Evolutionary conservation across 2,329 filamentous ascomycete genomes (phyloP).

Genomic region (Colletotrichum limetticola): DNA sequence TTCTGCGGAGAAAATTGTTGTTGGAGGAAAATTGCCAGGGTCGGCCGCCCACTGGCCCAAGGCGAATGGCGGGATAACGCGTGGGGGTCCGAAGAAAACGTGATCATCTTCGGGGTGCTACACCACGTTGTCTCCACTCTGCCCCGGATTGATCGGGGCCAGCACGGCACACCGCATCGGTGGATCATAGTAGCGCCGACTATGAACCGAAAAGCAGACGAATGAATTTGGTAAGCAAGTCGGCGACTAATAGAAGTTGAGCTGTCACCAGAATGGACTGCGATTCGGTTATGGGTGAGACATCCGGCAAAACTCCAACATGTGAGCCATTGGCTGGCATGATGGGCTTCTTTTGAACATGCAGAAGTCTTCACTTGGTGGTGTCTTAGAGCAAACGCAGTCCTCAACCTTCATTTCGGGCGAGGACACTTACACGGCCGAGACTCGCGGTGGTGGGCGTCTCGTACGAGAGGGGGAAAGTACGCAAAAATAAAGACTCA

Average conservation of each 20-base stretch:
- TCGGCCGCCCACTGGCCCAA: not conserved
- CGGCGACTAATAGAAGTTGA: not conserved
- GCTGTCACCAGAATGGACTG: too few species aligned
- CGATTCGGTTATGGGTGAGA: not conserved
- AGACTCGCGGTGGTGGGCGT: not conserved
- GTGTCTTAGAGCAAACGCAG: not conserved
- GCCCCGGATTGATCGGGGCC: not conserved
- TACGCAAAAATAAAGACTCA: not conserved
- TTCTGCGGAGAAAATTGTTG: slow-evolving; percentile 23
- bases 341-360: not conserved
- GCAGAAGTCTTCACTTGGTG: not conserved
- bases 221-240: too few species aligned
- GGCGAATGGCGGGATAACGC: not conserved
- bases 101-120: slow-evolving; percentile 6
- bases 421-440: not conserved
- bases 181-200: not conserved
- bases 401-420: not conserved
- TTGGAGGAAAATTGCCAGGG: slow-evolving; percentile 28
- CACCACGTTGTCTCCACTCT: not conserved
- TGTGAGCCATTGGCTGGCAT: not conserved
- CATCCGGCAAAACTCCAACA: not conserved
- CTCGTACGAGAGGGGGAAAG: not conserved
- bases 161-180: not conserved
- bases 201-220: not conserved
- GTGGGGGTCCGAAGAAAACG: not conserved